Evolutionary conservation across 768 basidiomycete genomes (phyloP), one percentile per base, ranked within the genome.

Genomic region (Lactarius pseudohatsudake): DNA sequence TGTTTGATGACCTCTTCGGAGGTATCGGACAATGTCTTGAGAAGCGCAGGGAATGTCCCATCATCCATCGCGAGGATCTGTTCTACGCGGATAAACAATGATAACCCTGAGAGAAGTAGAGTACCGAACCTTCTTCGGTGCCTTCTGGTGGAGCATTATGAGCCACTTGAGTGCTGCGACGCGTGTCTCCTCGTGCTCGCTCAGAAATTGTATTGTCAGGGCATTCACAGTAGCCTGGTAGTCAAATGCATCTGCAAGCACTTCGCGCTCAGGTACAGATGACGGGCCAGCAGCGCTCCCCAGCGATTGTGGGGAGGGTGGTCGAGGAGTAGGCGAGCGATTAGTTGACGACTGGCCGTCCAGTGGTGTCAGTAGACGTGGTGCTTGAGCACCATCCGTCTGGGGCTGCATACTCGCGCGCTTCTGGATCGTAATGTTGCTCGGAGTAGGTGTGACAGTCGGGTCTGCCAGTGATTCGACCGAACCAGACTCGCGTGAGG

Each of bases 1-100:
- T 96, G 89, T 76, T 96, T 98, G 76, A 99, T 94, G 40, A 99
- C 94, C 81, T 97, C 95, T 76, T 98, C 96, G 4, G 96, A 97
- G 5, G 90, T 90, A 74, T 99, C 97, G 2, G 96, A 98, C 50
- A 99, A 77, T 0, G 93, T 97, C 80, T 98, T 98, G 57, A 99
- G 81, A 66, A 99, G 77, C 0, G 94, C 94, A 26, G 96, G 95
- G 77, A 98, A 98, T 2, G 96, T 98, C 20, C 94, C 95, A 71
- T 98, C 96, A 72, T 98, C 94, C 86, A 96, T 91, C 0, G 94
- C 91, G 54, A 98, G 79, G 68, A 97, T 96, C 96, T 98, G 59
- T 20, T 36, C 2, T 40, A 40, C 7, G 10, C 62, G 43, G 38
- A n/a, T 55, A 57, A 43, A 50, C 34, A 18, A 59, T 54, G 34